Evolutionary conservation across 179 eudicot species (phyloP).

Genomic region (Carnegiea gigantea): DNA sequence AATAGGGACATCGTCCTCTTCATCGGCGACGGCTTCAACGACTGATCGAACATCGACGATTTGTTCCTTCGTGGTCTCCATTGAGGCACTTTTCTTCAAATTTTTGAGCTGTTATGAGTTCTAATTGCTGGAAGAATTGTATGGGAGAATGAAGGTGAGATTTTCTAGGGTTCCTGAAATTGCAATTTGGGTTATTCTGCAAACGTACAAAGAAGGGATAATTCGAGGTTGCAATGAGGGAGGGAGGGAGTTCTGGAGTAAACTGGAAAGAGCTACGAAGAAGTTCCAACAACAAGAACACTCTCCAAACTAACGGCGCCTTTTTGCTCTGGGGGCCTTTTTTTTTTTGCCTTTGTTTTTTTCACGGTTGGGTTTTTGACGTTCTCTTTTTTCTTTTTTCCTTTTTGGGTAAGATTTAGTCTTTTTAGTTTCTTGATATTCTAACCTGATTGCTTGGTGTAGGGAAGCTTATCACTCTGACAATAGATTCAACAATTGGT

Average conservation of each 20-base stretch:
- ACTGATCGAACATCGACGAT: constrained; percentile 62
- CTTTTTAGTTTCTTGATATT: no score
- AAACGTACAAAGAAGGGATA: background rate
- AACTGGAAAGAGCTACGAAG: constrained; percentile 2
- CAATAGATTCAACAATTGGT: no score
- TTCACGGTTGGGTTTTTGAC: background rate
- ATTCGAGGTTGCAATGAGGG: background rate
- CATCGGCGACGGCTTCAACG: constrained; percentile 69
- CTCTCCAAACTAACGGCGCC: constrained; percentile 19
- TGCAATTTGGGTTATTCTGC: background rate
- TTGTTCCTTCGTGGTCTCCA: constrained; percentile 35
- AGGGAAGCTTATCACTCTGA: no score
- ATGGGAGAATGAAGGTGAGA: background rate
- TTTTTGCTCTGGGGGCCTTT: background rate
- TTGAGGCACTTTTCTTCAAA: background rate
- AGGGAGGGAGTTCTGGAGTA: background rate
- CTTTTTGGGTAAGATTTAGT: no score
- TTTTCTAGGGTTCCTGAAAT: constrained; percentile 14
- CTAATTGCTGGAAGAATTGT: background rate
- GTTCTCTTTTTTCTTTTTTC: background rate
- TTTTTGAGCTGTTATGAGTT: background rate
- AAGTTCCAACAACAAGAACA: background rate
- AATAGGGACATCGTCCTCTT: constrained; percentile 55
- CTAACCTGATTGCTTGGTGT: background rate
- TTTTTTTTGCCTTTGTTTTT: background rate